These are phyloP conservation scores for Casuarina cunninghamiana DNA, from an alignment of 306 rosid genomes.

Conservation along the genomic window DNA sequence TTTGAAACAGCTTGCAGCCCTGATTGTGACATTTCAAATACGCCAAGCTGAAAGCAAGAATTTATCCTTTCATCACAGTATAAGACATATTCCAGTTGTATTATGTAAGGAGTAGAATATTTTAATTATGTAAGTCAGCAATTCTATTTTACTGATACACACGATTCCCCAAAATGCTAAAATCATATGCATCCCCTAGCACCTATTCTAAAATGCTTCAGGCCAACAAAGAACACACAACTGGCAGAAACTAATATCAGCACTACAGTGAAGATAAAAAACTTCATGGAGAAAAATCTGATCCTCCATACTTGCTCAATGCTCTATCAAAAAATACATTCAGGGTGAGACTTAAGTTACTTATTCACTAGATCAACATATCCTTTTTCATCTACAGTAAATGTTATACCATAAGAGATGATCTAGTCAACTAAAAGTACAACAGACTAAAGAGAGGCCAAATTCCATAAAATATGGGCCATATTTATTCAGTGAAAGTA, in stretches of 20 bases:
- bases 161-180: neutral
- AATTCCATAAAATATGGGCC: neutral
- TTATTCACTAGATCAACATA: neutral
- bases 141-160: neutral
- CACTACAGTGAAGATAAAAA: neutral
- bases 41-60: constrained; percentile 74
- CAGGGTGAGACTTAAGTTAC: neutral
- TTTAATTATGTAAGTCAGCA: neutral
- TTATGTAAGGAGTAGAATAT: neutral
- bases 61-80: constrained; percentile 19
- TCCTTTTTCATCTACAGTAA: neutral
- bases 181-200: neutral
- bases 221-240: neutral
- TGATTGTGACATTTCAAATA: constrained; percentile 79
- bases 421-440: neutral
- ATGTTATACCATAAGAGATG: neutral
- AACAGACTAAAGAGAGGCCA: neutral
- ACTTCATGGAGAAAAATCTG: neutral
- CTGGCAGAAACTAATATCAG: neutral
- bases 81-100: constrained; percentile 9
- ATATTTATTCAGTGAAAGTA: neutral
- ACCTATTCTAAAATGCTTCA: neutral
- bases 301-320: neutral
- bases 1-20: constrained; percentile 73
- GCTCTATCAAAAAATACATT: neutral